phyloP scores from a whole-genome alignment of 768 basidiomycete genomes.

The Chalciporus sphaerocephalus region DNA sequence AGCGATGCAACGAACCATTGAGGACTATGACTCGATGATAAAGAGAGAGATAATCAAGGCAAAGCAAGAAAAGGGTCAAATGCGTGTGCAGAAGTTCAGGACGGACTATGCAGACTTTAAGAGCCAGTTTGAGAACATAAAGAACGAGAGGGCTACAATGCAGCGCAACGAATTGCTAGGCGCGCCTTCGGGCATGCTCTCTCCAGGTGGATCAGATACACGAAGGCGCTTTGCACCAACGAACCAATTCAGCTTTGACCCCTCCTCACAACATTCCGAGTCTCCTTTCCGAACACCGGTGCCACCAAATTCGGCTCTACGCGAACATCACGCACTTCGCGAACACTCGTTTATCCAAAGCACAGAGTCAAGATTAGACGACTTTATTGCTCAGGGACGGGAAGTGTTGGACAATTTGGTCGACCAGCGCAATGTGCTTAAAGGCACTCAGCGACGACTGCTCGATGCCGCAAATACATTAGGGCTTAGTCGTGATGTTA shows the following conservation, averaged over 20 bases:
- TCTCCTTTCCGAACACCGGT: slow-evolving; percentile 74
- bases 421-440: slow-evolving; percentile 89
- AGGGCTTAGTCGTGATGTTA: slow-evolving; percentile 89
- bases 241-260: slow-evolving; percentile 32
- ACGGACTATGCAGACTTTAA: slow-evolving; percentile 81
- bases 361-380: slow-evolving; percentile 78
- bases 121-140: slow-evolving; percentile 75
- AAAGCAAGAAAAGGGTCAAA: slow-evolving; percentile 94
- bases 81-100: slow-evolving; percentile 91
- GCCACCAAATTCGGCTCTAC: slow-evolving; percentile 48
- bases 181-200: slow-evolving; percentile 36
- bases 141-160: slow-evolving; percentile 58
- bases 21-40: slow-evolving; percentile 96
- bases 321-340: slow-evolving; percentile 76
- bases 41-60: slow-evolving; percentile 93
- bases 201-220: slow-evolving; percentile 40
- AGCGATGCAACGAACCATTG: slow-evolving; percentile 89
- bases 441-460: slow-evolving; percentile 86
- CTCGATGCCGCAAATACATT: slow-evolving; percentile 91
- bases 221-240: slow-evolving; percentile 57
- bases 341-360: slow-evolving; percentile 89
- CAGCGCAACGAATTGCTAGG: slow-evolving; percentile 64
- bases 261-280: slow-evolving; percentile 66
- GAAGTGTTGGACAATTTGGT: slow-evolving; percentile 89
- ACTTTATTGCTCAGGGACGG: slow-evolving; percentile 87